These are phyloP conservation scores for Telopea speciosissima DNA, from an alignment of 177 flowering plant species.

Conservation along the genomic window DNA sequence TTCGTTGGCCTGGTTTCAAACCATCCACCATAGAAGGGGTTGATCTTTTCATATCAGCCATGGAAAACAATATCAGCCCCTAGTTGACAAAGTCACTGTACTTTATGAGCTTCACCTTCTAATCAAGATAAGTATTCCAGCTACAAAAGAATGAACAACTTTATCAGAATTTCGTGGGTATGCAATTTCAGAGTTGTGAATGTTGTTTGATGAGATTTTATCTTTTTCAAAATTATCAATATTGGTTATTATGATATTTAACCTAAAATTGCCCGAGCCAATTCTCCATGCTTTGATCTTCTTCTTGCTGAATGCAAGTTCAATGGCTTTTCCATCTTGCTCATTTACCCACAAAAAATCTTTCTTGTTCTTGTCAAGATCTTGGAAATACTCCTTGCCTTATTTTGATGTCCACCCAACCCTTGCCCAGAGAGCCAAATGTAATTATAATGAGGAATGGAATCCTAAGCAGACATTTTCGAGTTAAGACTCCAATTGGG, in stretches of 20 bases:
- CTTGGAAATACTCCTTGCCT: constrained; percentile 71
- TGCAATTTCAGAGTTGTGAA: neutral
- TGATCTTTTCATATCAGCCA: constrained; percentile 89
- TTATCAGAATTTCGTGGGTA: neutral
- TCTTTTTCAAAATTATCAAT: neutral
- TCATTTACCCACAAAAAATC: constrained; percentile 78
- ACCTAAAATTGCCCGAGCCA: constrained; percentile 98
- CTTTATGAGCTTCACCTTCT: constrained; percentile 50
- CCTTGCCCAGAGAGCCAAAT: constrained; percentile 40
- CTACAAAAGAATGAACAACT: constrained; percentile 32
- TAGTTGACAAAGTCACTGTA: constrained; percentile 92
- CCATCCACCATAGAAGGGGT: constrained; percentile 98
- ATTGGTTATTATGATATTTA: neutral
- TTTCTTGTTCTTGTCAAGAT: constrained; percentile 63
- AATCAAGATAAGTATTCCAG: constrained; percentile 82
- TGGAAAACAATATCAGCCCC: constrained; percentile 84
- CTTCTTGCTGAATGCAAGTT: constrained; percentile 94
- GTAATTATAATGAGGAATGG: neutral
- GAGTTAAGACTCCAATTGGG: neutral
- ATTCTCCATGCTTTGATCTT: constrained; percentile 77
- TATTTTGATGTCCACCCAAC: constrained; percentile 77
- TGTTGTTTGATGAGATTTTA: neutral
- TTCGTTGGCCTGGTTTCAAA: constrained; percentile 96
- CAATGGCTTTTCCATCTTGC: constrained; percentile 86
- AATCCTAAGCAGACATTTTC: neutral